phyloP scores from a whole-genome alignment of 2,329 filamentous ascomycete species.

The Trichoderma sp. region DNA sequence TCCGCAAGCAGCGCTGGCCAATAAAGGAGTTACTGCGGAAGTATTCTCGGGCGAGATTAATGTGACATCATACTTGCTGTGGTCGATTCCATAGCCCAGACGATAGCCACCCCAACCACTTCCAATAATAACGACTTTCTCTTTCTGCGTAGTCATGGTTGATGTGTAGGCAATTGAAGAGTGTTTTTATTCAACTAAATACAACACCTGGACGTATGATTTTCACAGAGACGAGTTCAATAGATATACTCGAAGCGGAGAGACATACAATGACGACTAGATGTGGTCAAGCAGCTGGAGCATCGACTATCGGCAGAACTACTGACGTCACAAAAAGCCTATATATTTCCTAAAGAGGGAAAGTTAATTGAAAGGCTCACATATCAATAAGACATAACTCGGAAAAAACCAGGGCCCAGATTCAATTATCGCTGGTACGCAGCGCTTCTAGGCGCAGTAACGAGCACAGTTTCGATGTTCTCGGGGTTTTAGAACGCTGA shows the following conservation, averaged over 20 bases:
- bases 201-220: fast-evolving
- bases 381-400: not conserved
- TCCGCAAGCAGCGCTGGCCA: not conserved
- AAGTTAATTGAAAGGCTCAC: not conserved
- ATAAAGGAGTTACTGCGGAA: not conserved
- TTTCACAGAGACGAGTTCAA: not conserved
- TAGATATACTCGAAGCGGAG: not conserved
- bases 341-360: not conserved
- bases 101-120: not conserved
- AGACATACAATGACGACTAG: not conserved
- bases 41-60: not conserved
- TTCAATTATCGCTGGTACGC: not conserved
- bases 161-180: not conserved
- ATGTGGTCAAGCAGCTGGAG: not conserved
- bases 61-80: not conserved
- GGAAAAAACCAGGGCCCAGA: not conserved
- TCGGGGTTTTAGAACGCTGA: not conserved
- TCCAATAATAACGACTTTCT: not conserved
- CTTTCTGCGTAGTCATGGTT: not conserved
- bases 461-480: not conserved
- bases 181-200: not conserved
- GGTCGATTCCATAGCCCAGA: not conserved
- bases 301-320: no score
- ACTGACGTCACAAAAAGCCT: not conserved
- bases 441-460: not conserved